A percentile compares a stretch with the other conserved stretches of the same genome.
phyloP scores from a whole-genome alignment of 2,329 filamentous ascomycete species.

The Berkeleyomyces basicola region DNA sequence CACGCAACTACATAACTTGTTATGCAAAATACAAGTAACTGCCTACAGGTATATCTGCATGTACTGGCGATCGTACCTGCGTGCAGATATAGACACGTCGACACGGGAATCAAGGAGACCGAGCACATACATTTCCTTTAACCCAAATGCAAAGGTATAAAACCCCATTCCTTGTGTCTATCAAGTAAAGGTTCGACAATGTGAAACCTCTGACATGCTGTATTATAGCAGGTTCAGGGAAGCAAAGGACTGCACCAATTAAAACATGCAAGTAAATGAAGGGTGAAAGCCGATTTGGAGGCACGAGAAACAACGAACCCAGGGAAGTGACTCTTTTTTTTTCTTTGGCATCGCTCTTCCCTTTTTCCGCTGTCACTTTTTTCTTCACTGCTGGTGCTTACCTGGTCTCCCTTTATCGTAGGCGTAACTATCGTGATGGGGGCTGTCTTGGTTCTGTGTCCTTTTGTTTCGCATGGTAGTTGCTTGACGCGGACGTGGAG shows the following conservation, averaged over 20 bases:
- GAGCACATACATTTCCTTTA: neutral
- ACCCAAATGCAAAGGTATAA: neutral
- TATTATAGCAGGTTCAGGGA: neutral
- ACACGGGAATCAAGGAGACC: neutral
- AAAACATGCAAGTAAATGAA: neutral
- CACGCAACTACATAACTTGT: neutral
- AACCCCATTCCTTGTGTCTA: neutral
- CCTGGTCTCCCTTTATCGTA: neutral
- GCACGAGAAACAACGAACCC: neutral
- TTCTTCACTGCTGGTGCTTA: neutral
- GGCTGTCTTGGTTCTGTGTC: neutral
- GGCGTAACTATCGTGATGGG: neutral
- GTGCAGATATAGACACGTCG: too few species aligned
- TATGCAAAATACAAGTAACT: too few species aligned
- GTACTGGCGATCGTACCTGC: too few species aligned
- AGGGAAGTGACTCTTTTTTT: neutral
- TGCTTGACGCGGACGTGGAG: too few species aligned
- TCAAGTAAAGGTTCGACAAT: neutral
- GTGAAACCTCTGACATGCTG: conserved; percentile 1
- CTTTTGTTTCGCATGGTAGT: neutral
- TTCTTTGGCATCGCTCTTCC: neutral
- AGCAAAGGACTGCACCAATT: neutral
- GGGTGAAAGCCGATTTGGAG: neutral
- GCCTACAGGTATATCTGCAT: too few species aligned
- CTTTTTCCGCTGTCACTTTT: neutral